Evolutionary conservation across 1,139 yeast species (phyloP).

Genomic region (Taphrina betulina): DNA sequence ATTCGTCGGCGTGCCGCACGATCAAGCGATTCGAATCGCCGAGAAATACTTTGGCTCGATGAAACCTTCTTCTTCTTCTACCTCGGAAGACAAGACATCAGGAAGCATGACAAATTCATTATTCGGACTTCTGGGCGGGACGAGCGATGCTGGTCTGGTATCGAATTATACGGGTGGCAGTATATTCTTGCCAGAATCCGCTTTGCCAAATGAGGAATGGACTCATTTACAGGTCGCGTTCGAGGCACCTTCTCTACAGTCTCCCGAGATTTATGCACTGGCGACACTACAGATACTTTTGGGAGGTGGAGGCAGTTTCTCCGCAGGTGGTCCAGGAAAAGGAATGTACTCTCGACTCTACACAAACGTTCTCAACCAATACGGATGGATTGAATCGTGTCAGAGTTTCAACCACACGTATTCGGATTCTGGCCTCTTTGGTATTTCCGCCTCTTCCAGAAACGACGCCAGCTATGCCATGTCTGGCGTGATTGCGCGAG

Average conservation of each 20-base stretch:
- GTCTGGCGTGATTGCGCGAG: slow-evolving; percentile 34
- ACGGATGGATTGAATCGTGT: slow-evolving; percentile 88
- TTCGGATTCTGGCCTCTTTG: slow-evolving; percentile 86
- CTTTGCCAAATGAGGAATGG: slow-evolving; percentile 51
- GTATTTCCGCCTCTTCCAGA: slow-evolving; percentile 49
- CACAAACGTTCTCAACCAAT: slow-evolving; percentile 85
- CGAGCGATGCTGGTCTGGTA: background rate
- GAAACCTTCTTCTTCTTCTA: slow-evolving; percentile 5
- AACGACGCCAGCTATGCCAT: slow-evolving; percentile 32
- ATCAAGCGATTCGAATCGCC: slow-evolving; percentile 64
- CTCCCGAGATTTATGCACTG: slow-evolving; percentile 84
- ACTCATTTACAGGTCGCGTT: slow-evolving; percentile 85
- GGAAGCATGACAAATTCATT: background rate
- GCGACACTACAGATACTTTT: slow-evolving; percentile 86
- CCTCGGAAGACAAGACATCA: background rate
- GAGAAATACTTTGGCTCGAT: slow-evolving; percentile 57
- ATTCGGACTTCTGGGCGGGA: slow-evolving; percentile 2
- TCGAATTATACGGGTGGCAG: slow-evolving; percentile 76
- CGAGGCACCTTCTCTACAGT: slow-evolving; percentile 79
- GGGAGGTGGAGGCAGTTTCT: slow-evolving; percentile 98
- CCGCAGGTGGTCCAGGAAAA: slow-evolving; percentile 99
- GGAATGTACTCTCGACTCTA: slow-evolving; percentile 96
- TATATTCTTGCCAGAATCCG: slow-evolving; percentile 53
- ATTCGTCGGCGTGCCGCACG: slow-evolving; percentile 80
- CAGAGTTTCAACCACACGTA: slow-evolving; percentile 86